Conservation (phyloP, 164 flowering plant genomes). For the Aristolochia californica region DNA sequence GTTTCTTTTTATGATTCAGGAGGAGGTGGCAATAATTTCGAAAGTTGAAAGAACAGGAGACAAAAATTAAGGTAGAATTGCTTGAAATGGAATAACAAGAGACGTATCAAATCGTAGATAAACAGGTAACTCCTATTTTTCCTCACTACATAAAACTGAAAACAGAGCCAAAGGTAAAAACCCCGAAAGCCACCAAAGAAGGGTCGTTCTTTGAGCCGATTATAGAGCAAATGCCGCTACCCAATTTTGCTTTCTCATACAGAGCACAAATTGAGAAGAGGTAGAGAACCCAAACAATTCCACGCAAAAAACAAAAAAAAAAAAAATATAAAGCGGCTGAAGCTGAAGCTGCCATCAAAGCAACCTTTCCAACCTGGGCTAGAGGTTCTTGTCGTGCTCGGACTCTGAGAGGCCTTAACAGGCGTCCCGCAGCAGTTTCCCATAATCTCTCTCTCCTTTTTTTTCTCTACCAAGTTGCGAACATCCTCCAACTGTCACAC, state of each 20-base stretch:
- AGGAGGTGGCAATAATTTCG: background rate
- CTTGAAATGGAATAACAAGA: too few relatives aligned
- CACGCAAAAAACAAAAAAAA: background rate
- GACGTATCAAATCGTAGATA: too few relatives aligned
- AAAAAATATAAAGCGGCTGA: background rate
- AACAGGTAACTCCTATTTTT: too few relatives aligned
- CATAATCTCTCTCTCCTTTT: slow-evolving; percentile 6
- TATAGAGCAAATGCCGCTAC: background rate
- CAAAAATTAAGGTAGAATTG: background rate
- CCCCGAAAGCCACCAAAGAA: too few relatives aligned
- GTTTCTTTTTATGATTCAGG: background rate
- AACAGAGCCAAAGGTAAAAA: too few relatives aligned
- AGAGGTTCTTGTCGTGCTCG: slow-evolving; percentile 9
- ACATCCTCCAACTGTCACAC: too few relatives aligned
- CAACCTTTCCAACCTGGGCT: slow-evolving; percentile 7
- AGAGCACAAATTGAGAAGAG: too few relatives aligned
- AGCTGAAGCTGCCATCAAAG: background rate
- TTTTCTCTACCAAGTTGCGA: too few relatives aligned
- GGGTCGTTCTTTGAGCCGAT: background rate
- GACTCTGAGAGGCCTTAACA: slow-evolving; percentile 10
- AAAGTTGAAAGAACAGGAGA: background rate
- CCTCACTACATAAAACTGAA: too few relatives aligned
- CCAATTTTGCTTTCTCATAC: too few relatives aligned
- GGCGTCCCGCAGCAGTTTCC: slow-evolving; percentile 19
- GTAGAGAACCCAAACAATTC: too few relatives aligned